Conservation (phyloP, 2,329 filamentous ascomycete species). For the Xylariaceae sp. region DNA sequence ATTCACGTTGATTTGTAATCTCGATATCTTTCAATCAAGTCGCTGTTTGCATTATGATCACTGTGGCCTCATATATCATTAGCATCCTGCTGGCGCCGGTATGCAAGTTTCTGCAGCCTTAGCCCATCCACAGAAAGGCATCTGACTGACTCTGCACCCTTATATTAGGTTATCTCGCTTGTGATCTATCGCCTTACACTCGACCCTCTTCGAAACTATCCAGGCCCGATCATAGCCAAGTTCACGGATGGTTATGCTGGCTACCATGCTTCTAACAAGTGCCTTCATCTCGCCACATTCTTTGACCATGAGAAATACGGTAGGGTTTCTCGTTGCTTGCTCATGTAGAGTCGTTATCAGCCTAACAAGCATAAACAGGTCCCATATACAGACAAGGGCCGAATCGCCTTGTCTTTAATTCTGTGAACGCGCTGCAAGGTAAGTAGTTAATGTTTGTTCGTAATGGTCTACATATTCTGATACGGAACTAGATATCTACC, state of each 20-base stretch:
- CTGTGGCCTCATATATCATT: no score
- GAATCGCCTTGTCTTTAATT: background rate
- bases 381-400: background rate
- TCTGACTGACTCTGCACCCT: no score
- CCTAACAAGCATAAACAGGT: no score
- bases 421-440: background rate
- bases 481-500: background rate
- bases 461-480: background rate
- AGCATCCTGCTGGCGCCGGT: no score
- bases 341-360: no score
- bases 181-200: background rate
- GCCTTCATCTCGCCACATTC: background rate
- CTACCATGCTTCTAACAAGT: background rate
- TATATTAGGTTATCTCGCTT: background rate
- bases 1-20: no score
- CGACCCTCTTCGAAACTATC: background rate
- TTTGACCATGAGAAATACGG: slow-evolving; percentile 5
- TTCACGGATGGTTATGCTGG: background rate
- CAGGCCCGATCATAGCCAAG: background rate
- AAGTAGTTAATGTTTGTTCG: background rate
- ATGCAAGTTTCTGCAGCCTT: no score
- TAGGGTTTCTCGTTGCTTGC: background rate
- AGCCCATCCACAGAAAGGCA: no score
- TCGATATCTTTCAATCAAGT: no score
- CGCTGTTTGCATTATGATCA: no score